phyloP scores from a whole-genome alignment of 768 basidiomycete species.

The Termitomyces sp. region DNA sequence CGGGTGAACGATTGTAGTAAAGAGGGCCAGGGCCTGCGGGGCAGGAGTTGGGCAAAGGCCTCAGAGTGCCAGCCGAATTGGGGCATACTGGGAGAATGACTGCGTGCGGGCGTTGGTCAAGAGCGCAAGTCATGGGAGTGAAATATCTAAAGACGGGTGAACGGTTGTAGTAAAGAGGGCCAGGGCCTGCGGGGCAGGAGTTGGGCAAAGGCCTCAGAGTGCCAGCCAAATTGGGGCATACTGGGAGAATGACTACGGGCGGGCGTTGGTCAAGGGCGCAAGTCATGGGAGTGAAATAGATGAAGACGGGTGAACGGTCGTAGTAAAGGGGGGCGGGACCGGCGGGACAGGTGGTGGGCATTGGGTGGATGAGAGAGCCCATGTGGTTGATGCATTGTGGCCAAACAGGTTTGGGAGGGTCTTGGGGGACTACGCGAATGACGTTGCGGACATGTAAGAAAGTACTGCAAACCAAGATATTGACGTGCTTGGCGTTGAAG shows the following conservation, averaged over 20 bases:
- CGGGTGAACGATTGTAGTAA: not conserved
- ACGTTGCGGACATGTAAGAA: not conserved
- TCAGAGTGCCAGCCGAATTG: not conserved
- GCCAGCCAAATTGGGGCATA: not conserved
- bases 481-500: not conserved
- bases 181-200: not conserved
- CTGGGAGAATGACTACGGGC: no score
- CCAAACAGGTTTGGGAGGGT: no score
- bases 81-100: not conserved
- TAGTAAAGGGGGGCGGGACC: not conserved
- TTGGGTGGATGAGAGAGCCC: no score
- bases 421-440: no score
- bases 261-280: not conserved
- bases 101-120: not conserved
- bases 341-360: not conserved
- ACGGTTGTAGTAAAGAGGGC: not conserved
- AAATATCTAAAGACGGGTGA: not conserved
- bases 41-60: not conserved
- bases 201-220: not conserved
- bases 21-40: not conserved
- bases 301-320: not conserved
- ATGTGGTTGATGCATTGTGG: no score
- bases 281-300: not conserved
- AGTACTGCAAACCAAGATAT: not conserved
- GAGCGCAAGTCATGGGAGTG: not conserved